Evolutionary conservation across 2,329 filamentous ascomycete genomes (phyloP), one percentile per base, ranked within the genome.

Genomic region (Sporothrix sp.): DNA sequence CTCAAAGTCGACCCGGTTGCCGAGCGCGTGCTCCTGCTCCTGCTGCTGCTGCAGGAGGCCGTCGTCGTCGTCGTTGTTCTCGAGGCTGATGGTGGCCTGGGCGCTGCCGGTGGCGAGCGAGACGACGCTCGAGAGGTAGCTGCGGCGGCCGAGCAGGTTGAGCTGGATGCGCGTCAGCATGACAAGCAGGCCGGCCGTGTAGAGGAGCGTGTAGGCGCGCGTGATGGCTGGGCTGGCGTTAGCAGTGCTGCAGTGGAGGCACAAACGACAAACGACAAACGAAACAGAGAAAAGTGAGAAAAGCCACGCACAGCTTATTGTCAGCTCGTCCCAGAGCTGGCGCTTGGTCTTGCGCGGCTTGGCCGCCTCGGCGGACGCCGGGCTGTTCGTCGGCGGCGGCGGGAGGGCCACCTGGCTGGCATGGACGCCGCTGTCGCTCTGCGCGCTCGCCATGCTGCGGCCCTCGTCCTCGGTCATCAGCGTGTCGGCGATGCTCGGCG

Each of bases 241-340:
- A 51, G 52, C 18, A n/a, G n/a, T n/a, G n/a, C n/a, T n/a, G n/a
- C n/a, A n/a, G n/a, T n/a, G n/a, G n/a, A n/a, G n/a, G n/a, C n/a
- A n/a, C n/a, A n/a, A n/a, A n/a, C n/a, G n/a, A n/a, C n/a, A n/a
- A n/a, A n/a, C n/a, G n/a, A 23, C 6, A 21, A 9, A 20, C 5
- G n/a, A 20, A 1, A 20, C 3, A 32, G 13, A 7, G n/a, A n/a
- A 10, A 54, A 32, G 25, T 28, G 25, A 10, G 5, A 10, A 10
- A 28, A 10, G 6, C 13, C 14, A 72, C 84, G 64, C 70, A 94
- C 89, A 90, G 69, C 84, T 89, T 59, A 97, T 95, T 63, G 95
- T 96, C 67, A 98, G 78, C 63, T 98, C 91, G 65, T 94, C 90
- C 93, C 93, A 98, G 39, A 98, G 73, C 70, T 97, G 90, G 45